These are phyloP conservation scores for Leishmania arabica DNA, from an alignment of 208 protist genomes.

Conservation along the genomic window DNA sequence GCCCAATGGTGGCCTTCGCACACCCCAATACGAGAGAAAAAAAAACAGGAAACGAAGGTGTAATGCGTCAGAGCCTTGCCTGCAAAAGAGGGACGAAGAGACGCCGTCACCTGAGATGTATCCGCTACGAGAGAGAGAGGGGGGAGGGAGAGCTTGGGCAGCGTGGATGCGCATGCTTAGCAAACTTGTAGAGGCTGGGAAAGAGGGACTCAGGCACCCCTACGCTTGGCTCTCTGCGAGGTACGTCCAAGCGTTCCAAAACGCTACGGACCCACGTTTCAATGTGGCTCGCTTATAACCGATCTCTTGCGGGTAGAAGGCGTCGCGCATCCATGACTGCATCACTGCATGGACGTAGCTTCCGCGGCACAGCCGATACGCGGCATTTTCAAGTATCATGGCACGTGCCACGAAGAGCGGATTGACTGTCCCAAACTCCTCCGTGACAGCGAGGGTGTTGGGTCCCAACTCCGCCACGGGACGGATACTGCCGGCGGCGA, in stretches of 20 bases:
- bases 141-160: too few species aligned
- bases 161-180: not conserved
- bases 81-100: not conserved
- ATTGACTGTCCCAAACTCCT: conserved; percentile 84
- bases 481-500: conserved; percentile 46
- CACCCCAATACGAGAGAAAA: not conserved
- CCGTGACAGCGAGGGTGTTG: conserved; percentile 50
- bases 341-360: conserved; percentile 77
- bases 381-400: conserved; percentile 72
- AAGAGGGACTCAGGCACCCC: not conserved
- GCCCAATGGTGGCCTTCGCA: not conserved
- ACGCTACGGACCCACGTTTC: conserved; percentile 42
- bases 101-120: not conserved
- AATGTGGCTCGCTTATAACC: conserved; percentile 63
- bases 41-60: not conserved
- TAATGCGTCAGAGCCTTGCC: not conserved
- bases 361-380: conserved; percentile 52
- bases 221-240: conserved; percentile 4
- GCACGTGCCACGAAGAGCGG: conserved; percentile 56
- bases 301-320: conserved; percentile 77
- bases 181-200: not conserved
- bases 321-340: conserved; percentile 77
- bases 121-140: not conserved
- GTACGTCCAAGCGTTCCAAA: conserved; percentile 31
- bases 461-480: conserved; percentile 44